Evolutionary conservation across 2,329 filamentous ascomycete species (phyloP), one percentile per base, ranked within the genome.

Genomic region (Harringtonia lauricola): DNA sequence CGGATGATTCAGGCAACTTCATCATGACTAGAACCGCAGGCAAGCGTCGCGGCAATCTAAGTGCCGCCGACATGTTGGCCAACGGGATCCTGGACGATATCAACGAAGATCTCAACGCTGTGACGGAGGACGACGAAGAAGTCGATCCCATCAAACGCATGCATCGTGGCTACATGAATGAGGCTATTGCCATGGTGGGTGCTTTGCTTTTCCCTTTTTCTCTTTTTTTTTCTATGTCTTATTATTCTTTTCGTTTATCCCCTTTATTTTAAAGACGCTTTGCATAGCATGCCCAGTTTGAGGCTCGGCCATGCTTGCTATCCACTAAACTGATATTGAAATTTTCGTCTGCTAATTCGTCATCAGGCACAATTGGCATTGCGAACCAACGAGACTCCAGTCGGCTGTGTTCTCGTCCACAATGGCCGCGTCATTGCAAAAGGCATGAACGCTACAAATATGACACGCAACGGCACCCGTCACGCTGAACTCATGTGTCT

Each of bases 401-500:
- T 98, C 18, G 94, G 92, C 39, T 98, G 92, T 62, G 88, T 98
- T 28, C 80, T 98, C 42, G 89, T 96, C 19, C 76, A 88, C 58
- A 65, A 86, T 24, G 81, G 79, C 51, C 71, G 78, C 52, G 74
- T 95, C 50, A 88, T 98, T 51, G 89, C 86, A 35, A 76, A 75
- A 50, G 92, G 92, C 49, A 95, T 95, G 85, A 98, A 98, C 56
- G 92, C 94, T 50, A 98, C 92, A 42, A 98, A 95, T 56, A 74
- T 85, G 53, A 92, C 85, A 22, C 79, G 90, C 39, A 80, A 94
- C 67, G 92, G 92, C 36, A 96, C 92, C 38, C 80, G 89, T 22
- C 92, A 98, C 62, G 92, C 92, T 36, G 92, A 98, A 61, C 94
- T 96, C 58, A 81, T 96, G 64, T 92, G 89, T 39, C 72, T 98